These are phyloP conservation scores for Didymella pinodella DNA, from an alignment of 2,329 filamentous ascomycete species.

Conservation along the genomic window DNA sequence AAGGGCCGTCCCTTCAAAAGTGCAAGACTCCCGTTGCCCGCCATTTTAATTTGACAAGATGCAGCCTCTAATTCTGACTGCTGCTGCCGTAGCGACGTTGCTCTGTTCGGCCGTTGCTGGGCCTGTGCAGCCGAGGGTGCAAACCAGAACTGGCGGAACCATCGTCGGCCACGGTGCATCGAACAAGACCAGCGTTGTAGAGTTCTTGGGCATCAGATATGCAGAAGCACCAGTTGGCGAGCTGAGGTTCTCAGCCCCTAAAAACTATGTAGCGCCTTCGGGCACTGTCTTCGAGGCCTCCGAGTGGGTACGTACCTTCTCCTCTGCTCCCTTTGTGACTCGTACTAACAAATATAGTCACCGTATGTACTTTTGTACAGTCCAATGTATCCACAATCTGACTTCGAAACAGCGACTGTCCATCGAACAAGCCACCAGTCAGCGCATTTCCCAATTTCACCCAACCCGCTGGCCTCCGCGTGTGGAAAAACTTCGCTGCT, in stretches of 20 bases:
- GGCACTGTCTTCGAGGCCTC: slow-evolving; percentile 36
- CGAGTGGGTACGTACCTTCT: slow-evolving; percentile 29
- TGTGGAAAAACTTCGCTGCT: slow-evolving; percentile 40
- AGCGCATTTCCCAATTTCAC: slow-evolving; percentile 40
- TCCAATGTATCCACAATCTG: not conserved
- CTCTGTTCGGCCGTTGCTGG: slow-evolving; percentile 20
- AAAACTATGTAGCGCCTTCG: slow-evolving; percentile 34
- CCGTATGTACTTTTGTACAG: slow-evolving; percentile 24
- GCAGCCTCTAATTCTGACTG: slow-evolving; percentile 22
- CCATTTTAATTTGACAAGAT: slow-evolving; percentile 24
- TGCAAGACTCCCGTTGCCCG: slow-evolving; percentile 10
- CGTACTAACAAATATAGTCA: slow-evolving; percentile 30
- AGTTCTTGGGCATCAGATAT: slow-evolving; percentile 50
- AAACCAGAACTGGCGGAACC: slow-evolving; percentile 41
- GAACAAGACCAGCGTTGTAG: slow-evolving; percentile 33
- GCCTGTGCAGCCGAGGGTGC: slow-evolving; percentile 19
- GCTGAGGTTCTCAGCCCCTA: slow-evolving; percentile 45
- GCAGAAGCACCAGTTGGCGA: slow-evolving; percentile 45
- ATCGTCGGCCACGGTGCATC: slow-evolving; percentile 44
- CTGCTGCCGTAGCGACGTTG: slow-evolving; percentile 23
- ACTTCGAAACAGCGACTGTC: slow-evolving; percentile 33
- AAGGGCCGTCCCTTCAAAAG: slow-evolving; percentile 15
- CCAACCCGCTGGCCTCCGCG: slow-evolving; percentile 32
- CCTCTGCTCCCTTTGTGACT: not conserved
- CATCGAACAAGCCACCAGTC: slow-evolving; percentile 33